Base-by-base conservation (phyloP, 768 basidiomycete species). In the Clitopilus passeckerianus region DNA sequence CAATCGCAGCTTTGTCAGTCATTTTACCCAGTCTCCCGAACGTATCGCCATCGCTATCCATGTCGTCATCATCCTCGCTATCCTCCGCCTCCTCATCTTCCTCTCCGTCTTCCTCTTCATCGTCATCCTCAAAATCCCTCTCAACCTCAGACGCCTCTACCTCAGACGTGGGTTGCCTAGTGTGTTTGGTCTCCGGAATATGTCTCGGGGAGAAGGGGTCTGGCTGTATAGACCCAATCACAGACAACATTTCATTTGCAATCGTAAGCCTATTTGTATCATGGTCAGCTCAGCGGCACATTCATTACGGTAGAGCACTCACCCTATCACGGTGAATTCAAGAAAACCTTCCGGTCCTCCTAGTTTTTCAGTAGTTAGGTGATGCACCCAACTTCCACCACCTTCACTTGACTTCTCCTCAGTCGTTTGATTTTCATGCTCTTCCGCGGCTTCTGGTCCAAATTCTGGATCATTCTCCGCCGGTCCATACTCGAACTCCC, bases 191-290 rank as follows among this genome's bases (percentile, higher is more conserved):
- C 33, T 63, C 65, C 15, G 77, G 73, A 23, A 77, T 67, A 68
- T 90, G 88, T 50, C 75, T 75, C 1, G 82, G 79, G 5, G 87
- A 86, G 71, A 92, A 90, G 1, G 90, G 90, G 65, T 92, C 85
- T 4, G 74, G 70, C 65, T 91, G 90, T 60, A 95, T 77, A 2
- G 93, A 94, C 8, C 94, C 94, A 30, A 91, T 80, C 12, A 97
- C 74, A 1, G 93, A 95, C 18, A 97, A 75, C 93, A 96, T 95
- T 68, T 95, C 90, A 67, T 97, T 95, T 33, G 93, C 93, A 34
- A 95, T 84, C 14, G 88, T 94, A 60, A 95, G 70, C 23, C 95
- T 97, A 58, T 57, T 54, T 59, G 37, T 20, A 50, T 60, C 53
- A 34, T 27, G 55, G 62, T 64, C 20, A 66, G 53, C 27, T 59